phyloP scores from a whole-genome alignment of 1,139 yeast genomes.

The Yamadazyma trypodendri region DNA sequence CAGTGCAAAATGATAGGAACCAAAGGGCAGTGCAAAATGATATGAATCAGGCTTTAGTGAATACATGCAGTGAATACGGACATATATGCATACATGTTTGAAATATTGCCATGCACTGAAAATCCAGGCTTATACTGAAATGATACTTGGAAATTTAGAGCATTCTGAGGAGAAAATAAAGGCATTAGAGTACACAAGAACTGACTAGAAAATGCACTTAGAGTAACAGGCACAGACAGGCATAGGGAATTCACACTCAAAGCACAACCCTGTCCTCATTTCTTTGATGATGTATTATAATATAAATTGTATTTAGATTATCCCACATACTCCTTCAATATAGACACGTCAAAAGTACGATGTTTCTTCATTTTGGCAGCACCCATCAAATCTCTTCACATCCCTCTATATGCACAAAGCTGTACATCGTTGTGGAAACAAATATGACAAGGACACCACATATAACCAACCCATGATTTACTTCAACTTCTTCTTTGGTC shows the following conservation, averaged over 20 bases:
- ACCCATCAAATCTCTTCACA: background rate
- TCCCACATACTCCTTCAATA: conserved; percentile 2
- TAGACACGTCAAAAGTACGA: conserved; percentile 1
- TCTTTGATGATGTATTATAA: conserved; percentile 1
- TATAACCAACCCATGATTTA: conserved; percentile 43
- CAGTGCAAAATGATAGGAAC: no score
- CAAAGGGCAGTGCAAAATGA: no score
- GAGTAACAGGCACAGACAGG: no score
- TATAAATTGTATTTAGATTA: conserved; percentile 1
- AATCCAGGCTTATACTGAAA: no score
- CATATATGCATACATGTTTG: no score
- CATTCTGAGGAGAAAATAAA: no score
- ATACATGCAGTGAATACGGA: no score
- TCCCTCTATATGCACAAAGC: background rate
- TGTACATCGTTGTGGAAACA: background rate
- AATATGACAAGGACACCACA: background rate
- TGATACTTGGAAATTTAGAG: no score
- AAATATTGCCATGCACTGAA: no score
- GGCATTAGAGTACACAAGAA: no score
- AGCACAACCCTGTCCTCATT: background rate
- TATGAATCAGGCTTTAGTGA: no score
- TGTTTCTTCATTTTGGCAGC: background rate
- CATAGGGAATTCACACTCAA: background rate
- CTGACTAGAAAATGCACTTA: no score
- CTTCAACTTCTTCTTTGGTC: conserved; percentile 99